Base-by-base conservation (phyloP, 306 rosid species). In the Dalbergia cultrata region DNA sequence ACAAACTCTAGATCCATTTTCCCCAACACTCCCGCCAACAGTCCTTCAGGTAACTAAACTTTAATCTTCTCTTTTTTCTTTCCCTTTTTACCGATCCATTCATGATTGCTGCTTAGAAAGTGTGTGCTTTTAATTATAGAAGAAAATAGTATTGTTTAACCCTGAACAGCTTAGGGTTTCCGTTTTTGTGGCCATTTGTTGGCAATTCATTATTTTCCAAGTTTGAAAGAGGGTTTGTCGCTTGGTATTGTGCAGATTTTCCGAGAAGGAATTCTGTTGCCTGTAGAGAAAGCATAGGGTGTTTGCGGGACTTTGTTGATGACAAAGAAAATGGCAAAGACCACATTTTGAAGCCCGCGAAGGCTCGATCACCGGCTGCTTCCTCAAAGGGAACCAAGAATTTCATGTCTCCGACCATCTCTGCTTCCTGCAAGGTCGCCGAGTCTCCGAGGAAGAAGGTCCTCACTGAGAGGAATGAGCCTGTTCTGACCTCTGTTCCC, bases 391-490 rank as follows among this genome's bases (percentile, higher is more conserved):
- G 87, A 56, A n/a, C 90, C 13, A 94, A 90, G 85, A 80, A 90
- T 80, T 94, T 94, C 82, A 94, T 94, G 97, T 88, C 94, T 53
- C 94, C 98, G 1, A 94, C 97, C 31, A 90, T 94, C 52, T 94
- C 98, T 19, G 98, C 98, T 13, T 86, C 97, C 18, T 86, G 83
- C 61, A 94, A 94, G 92, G 17, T 92, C 58, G 63, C 84, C 0
- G 79, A 79, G 19, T 92, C 97, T 19, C 98, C 97, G 4, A 88
- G 85, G 81, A 94, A 92, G 89, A 94, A 89, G 68, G 71, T 94
- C 53, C 83, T 94, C 9, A 41, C 37, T 0, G 97, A 94, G 79
- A 81, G 90, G 86, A 94, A 94, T 26, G 98, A 90, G 79, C 19
- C 87, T 12, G 83, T 60, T 74, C 84, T 85, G 10, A 59, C 82